Conservation (phyloP, 805 yeast species). For the Wickerhamomyces alni region DNA sequence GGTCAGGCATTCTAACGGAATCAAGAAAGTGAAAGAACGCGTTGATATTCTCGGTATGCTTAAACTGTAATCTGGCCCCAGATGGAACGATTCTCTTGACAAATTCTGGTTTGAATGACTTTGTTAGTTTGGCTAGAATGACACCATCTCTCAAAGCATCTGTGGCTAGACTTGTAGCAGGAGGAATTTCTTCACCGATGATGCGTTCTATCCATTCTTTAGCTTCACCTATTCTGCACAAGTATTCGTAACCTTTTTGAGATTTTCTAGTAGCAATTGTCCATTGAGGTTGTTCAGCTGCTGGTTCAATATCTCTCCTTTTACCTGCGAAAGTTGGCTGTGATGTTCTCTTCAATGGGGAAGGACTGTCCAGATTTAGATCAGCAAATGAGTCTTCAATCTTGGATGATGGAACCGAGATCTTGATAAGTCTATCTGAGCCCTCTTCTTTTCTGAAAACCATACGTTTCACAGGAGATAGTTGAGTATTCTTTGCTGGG, state of each 20-base stretch:
- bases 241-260: slow-evolving; percentile 62
- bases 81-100: slow-evolving; percentile 49
- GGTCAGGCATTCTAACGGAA: slow-evolving; percentile 71
- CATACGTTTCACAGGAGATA: too few species aligned
- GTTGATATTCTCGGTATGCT: slow-evolving; percentile 90
- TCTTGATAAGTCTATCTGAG: too few species aligned
- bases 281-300: slow-evolving; percentile 9
- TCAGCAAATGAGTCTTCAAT: slow-evolving; percentile 13
- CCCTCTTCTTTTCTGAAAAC: too few species aligned
- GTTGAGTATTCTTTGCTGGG: too few species aligned
- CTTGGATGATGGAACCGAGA: not conserved
- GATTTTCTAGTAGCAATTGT: slow-evolving; percentile 10
- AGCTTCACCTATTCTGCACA: slow-evolving; percentile 78
- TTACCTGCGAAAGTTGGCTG: not conserved
- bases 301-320: not conserved
- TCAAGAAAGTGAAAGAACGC: slow-evolving; percentile 68
- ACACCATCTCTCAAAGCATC: slow-evolving; percentile 80
- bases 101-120: slow-evolving; percentile 60
- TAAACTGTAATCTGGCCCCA: slow-evolving; percentile 67
- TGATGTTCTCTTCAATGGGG: slow-evolving; percentile 20
- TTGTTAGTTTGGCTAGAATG: slow-evolving; percentile 70
- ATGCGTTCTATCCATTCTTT: slow-evolving; percentile 71
- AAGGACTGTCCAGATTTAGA: slow-evolving; percentile 19
- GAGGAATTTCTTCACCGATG: slow-evolving; percentile 49
- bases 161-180: slow-evolving; percentile 48